Evolutionary conservation across 164 flowering plant species (phyloP).

Genomic region (Vitis riparia): DNA sequence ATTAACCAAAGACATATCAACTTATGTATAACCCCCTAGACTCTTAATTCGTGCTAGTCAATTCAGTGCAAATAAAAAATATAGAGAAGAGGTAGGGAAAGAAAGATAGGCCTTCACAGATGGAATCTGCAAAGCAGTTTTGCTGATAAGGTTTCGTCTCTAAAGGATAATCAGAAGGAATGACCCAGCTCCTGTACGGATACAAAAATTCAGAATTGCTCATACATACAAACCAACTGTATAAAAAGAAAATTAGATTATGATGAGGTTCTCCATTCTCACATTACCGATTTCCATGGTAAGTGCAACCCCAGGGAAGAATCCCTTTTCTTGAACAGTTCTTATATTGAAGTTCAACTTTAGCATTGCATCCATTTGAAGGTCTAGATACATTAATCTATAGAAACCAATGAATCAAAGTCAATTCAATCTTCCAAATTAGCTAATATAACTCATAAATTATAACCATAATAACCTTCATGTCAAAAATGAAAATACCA

Average conservation of each 20-base stretch:
- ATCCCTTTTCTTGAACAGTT: constrained; percentile 35
- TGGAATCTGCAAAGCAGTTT: constrained; percentile 38
- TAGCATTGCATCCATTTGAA: constrained; percentile 25
- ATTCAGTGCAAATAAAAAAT: not conserved
- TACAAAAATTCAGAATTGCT: not conserved
- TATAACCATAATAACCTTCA: no score
- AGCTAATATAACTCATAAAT: not conserved
- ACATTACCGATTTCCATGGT: constrained; percentile 36
- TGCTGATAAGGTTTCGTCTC: constrained; percentile 32
- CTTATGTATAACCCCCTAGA: no score
- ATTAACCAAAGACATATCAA: no score
- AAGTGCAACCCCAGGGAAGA: constrained; percentile 47
- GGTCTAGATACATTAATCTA: constrained; percentile 38
- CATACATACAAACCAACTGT: not conserved
- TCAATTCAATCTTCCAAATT: not conserved
- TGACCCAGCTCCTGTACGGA: constrained; percentile 37
- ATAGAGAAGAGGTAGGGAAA: not conserved
- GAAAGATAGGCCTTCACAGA: constrained; percentile 30
- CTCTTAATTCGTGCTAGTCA: no score
- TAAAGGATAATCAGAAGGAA: constrained; percentile 28
- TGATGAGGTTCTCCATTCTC: not conserved
- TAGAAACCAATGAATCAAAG: not conserved
- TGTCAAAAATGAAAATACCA: not conserved
- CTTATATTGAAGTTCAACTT: constrained; percentile 34
- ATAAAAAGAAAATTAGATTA: not conserved